Conservation (phyloP, 202 grass and related monocot species). For the Eragrostis tef region DNA sequence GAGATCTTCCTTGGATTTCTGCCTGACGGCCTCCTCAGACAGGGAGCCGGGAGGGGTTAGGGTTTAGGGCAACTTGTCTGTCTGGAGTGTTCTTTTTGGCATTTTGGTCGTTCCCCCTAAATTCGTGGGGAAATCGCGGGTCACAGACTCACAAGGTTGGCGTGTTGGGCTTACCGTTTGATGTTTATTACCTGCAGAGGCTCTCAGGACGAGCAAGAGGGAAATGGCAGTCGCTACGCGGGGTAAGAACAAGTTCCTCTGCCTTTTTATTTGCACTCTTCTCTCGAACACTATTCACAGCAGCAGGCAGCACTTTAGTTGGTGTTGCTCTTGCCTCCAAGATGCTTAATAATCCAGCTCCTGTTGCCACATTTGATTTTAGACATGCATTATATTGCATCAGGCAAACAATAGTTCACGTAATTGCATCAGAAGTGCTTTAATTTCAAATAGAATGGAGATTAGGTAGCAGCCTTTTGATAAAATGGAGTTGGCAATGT, state of each 20-base stretch:
- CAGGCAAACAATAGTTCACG: background rate
- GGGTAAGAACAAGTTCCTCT: constrained; percentile 52
- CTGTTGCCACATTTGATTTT: background rate
- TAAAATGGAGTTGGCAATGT: constrained; percentile 31
- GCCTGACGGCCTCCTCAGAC: background rate
- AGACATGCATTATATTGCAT: background rate
- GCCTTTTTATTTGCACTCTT: constrained; percentile 17
- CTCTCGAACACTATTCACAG: background rate
- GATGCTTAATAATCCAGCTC: constrained; percentile 8
- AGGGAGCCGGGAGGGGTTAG: background rate
- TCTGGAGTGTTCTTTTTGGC: background rate
- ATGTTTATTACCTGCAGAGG: constrained; percentile 60
- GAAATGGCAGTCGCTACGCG: constrained; percentile 88
- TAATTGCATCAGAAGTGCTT: background rate
- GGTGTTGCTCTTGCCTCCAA: background rate
- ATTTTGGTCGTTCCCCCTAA: background rate
- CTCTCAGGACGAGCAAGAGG: constrained; percentile 93
- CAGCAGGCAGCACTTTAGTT: background rate
- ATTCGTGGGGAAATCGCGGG: constrained; percentile 9
- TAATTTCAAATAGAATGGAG: background rate
- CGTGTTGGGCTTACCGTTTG: background rate
- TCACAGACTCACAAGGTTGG: constrained; percentile 16
- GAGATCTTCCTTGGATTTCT: constrained; percentile 32
- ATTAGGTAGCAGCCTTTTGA: background rate
- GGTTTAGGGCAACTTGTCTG: constrained; percentile 27